phyloP scores from a whole-genome alignment of 176 grass and related monocot species.

The Typha latifolia region DNA sequence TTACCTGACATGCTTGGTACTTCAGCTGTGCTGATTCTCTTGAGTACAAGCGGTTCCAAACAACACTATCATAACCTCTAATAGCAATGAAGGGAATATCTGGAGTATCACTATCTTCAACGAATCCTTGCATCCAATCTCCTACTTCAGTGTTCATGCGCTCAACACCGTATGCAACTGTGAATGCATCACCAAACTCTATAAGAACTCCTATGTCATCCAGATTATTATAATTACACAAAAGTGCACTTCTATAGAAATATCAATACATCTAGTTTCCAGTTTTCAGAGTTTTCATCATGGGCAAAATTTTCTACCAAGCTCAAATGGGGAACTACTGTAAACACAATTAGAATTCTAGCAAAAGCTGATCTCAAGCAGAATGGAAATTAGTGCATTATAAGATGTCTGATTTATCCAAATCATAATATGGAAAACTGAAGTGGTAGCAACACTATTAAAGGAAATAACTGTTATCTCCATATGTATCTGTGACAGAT shows the following conservation, averaged over 20 bases:
- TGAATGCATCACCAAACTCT: constrained; percentile 3
- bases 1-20: constrained; percentile 37
- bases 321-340: no score
- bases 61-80: constrained; percentile 86
- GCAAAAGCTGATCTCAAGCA: no score
- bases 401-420: no score
- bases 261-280: not conserved
- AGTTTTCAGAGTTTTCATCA: not conserved
- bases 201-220: not conserved
- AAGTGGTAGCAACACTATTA: no score
- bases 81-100: constrained; percentile 75
- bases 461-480: no score
- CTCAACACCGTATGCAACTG: constrained; percentile 84
- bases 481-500: no score
- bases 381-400: no score
- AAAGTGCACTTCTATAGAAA: constrained; percentile 1
- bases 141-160: constrained; percentile 81
- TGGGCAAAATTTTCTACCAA: not conserved
- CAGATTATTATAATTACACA: not conserved
- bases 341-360: no score
- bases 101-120: constrained; percentile 28
- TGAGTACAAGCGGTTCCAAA: constrained; percentile 83
- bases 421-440: no score
- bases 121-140: constrained; percentile 57
- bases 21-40: constrained; percentile 39